phyloP scores from a whole-genome alignment of 495 filamentous ascomycete genomes.

The Xylaria intraflava region DNA sequence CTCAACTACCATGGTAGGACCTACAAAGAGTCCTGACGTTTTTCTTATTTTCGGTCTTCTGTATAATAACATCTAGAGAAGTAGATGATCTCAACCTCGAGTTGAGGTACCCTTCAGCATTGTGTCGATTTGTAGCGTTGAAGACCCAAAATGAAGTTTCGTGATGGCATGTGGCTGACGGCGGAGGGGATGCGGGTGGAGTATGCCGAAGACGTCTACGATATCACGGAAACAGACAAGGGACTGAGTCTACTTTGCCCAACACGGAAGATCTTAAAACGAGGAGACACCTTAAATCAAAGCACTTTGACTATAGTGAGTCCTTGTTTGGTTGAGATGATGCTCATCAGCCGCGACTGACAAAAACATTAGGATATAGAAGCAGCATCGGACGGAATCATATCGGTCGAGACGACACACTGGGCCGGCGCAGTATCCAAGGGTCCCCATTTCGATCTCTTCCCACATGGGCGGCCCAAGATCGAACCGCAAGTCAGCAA shows the following conservation, averaged over 20 bases:
- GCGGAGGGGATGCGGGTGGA: constrained; percentile 43
- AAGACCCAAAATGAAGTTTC: constrained; percentile 36
- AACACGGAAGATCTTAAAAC: constrained; percentile 36
- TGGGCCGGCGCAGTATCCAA: constrained; percentile 53
- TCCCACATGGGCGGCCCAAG: constrained; percentile 43
- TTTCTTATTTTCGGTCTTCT: neutral
- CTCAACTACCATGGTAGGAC: neutral
- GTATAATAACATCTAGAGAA: neutral
- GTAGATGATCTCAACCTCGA: neutral
- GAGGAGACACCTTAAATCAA: constrained; percentile 55
- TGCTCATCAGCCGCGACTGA: constrained; percentile 19
- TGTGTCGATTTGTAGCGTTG: neutral
- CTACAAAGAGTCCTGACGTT: neutral
- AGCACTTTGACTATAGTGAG: constrained; percentile 42
- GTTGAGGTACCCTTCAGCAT: neutral
- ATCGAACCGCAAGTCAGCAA: constrained; percentile 43
- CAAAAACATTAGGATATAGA: constrained; percentile 41
- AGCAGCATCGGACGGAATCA: constrained; percentile 52
- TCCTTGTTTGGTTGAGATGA: neutral
- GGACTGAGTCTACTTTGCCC: constrained; percentile 45
- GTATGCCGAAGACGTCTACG: constrained; percentile 50
- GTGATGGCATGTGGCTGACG: constrained; percentile 48
- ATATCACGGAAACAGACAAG: constrained; percentile 33
- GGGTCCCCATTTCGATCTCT: constrained; percentile 59
- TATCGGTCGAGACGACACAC: constrained; percentile 58